Percentiles rank a stretch among this genome's conserved stretches.
Evolutionary conservation across 768 basidiomycete species (phyloP).

Genomic region (Collybiopsis confluens): DNA sequence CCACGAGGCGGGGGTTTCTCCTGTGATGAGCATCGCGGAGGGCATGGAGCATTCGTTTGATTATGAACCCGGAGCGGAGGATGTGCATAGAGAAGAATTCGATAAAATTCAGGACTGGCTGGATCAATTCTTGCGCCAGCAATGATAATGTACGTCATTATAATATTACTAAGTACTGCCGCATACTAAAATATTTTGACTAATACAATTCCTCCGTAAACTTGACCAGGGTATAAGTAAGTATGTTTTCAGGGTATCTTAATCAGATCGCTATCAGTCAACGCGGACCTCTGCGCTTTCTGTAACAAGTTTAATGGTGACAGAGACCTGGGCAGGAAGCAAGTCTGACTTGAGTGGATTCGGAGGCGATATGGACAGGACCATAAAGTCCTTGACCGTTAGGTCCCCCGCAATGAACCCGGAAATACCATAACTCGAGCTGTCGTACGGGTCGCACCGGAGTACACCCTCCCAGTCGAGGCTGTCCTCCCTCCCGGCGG

Average conservation of each 20-base stretch:
- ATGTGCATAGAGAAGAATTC: constrained; percentile 16
- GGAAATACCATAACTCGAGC: constrained; percentile 29
- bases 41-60: constrained; percentile 38
- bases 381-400: constrained; percentile 21
- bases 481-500: constrained; percentile 30
- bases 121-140: constrained; percentile 5
- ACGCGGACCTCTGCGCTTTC: constrained; percentile 1
- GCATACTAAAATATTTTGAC: no score
- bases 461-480: constrained; percentile 65
- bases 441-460: constrained; percentile 26
- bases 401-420: constrained; percentile 44
- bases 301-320: constrained; percentile 2
- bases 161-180: no score
- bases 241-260: no score
- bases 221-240: no score
- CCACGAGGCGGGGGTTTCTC: constrained; percentile 20
- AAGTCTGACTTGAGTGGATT: neutral
- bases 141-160: neutral
- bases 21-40: constrained; percentile 17
- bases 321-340: neutral
- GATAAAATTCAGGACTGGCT: constrained; percentile 17
- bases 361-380: constrained; percentile 1
- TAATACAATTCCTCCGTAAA: no score
- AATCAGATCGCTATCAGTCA: neutral
- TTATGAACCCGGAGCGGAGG: constrained; percentile 25